phyloP scores from a whole-genome alignment of 331 rosid species.

The Telfairia occidentalis region DNA sequence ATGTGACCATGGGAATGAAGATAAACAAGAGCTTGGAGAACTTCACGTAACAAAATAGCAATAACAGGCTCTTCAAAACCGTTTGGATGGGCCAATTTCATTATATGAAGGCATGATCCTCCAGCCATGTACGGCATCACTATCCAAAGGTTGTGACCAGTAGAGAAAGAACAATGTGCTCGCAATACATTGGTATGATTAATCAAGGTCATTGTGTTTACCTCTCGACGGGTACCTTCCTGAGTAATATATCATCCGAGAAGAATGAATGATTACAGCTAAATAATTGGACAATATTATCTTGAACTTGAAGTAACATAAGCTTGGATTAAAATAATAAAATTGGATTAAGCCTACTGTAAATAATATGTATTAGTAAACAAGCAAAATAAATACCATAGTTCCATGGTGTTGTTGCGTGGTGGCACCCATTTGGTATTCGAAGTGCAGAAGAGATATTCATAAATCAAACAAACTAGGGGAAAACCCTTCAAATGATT shows the following conservation, averaged over 20 bases:
- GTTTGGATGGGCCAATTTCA: slow-evolving; percentile 67
- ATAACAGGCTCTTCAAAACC: slow-evolving; percentile 96
- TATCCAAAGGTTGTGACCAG: slow-evolving; percentile 92
- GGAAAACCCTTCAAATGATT: background rate
- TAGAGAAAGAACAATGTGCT: slow-evolving; percentile 93
- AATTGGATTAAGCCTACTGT: background rate
- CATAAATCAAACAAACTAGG: background rate
- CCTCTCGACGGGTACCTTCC: slow-evolving; percentile 97
- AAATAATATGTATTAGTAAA: background rate
- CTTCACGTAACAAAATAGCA: slow-evolving; percentile 80
- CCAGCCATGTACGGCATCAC: slow-evolving; percentile 99
- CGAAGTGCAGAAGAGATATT: background rate
- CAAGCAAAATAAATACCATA: background rate
- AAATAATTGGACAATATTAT: background rate
- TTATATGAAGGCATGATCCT: slow-evolving; percentile 96
- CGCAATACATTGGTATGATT: slow-evolving; percentile 71
- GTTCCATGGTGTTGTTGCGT: background rate
- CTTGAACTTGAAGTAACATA: background rate
- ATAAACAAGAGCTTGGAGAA: slow-evolving; percentile 88
- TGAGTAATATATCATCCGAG: slow-evolving; percentile 26
- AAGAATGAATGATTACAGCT: background rate
- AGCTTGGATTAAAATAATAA: background rate
- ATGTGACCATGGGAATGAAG: slow-evolving; percentile 92
- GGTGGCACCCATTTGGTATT: background rate
- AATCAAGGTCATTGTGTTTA: slow-evolving; percentile 74